Base-by-base conservation (phyloP, 352 stramenopile species). In the Phytopythium mirpurense region DNA sequence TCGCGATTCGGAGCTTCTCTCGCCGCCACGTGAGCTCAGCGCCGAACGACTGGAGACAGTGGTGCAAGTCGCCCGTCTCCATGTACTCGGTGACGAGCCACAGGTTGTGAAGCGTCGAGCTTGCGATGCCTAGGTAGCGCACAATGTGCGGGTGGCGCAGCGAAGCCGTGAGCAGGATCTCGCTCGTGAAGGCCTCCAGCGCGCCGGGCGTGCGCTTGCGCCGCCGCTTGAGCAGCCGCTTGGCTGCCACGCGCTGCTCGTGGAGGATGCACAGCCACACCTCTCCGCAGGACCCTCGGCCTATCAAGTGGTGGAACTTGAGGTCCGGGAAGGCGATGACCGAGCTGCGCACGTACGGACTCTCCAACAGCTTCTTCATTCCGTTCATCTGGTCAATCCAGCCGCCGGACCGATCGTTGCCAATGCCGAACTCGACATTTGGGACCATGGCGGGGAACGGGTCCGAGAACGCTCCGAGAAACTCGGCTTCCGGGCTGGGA, bases 11-110 rank as follows among this genome's bases (percentile, higher is more conserved):
- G 41, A 70, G 62, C 62, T 85, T 87, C 16, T 73, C 57, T 7
- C 59, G 51, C 42, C 54, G 53, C 76, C 76, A 87, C 18, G 67
- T 57, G 12, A 80, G 50, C 36, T 54, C 18, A 23, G 58, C 29
- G 21, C 56, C 47, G 16, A 47, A 49, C 11, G 67, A 65, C 46
- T 63, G 44, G 9, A 83, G 58, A 26, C 72, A 77, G 12, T 68
- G 54, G 6, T 63, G 62, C 27, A 82, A 43, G 41, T 78, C 66
- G 5, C 70, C 70, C 2, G 60, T 52, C 27, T 71, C 59, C 31
- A 81, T 27, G 50, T 72, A 84, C 51, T 84, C 74, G 18, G 51
- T 73, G 34, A 84, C 43, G n/a, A 79, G 51, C 35, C 68, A 79
- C 32, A 83, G 44, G 48, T 70, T 74, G 24, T 72, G 58, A 14